These are phyloP conservation scores for Cordyceps tenuipes DNA, from an alignment of 2,329 filamentous ascomycete genomes.

Conservation along the genomic window DNA sequence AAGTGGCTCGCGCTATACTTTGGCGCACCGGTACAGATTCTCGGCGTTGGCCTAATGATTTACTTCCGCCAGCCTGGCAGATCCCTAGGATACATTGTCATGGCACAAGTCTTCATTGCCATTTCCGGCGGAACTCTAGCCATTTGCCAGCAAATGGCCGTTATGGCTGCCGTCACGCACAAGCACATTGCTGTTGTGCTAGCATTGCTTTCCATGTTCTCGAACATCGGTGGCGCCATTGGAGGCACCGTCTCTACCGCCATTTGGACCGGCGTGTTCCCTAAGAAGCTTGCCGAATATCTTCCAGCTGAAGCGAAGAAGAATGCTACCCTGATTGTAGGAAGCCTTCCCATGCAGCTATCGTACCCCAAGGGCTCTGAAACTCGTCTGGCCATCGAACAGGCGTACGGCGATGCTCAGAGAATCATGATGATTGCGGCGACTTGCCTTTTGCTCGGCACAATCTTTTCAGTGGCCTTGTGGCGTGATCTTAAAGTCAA, in stretches of 20 bases:
- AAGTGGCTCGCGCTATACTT: conserved; percentile 35
- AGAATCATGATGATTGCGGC: conserved; percentile 7
- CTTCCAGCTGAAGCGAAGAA: neutral
- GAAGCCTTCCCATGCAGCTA: neutral
- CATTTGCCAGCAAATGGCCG: conserved; percentile 49
- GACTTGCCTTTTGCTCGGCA: neutral
- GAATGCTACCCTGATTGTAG: neutral
- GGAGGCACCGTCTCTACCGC: conserved; percentile 1
- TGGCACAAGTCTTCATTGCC: conserved; percentile 53
- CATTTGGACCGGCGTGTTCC: conserved; percentile 5
- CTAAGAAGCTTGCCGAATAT: neutral
- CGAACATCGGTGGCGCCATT: neutral
- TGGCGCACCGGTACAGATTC: conserved; percentile 24
- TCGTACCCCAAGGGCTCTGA: neutral
- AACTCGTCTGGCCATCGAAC: neutral
- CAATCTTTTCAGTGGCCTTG: neutral
- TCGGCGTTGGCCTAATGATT: conserved; percentile 33
- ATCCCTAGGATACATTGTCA: conserved; percentile 46
- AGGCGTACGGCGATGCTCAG: conserved; percentile 5
- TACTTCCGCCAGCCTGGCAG: conserved; percentile 35
- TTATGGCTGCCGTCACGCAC: conserved; percentile 48
- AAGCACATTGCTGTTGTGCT: neutral
- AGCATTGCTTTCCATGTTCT: neutral
- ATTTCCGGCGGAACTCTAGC: conserved; percentile 49
- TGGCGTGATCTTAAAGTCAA: conserved; percentile 8